A percentile compares a stretch with the other conserved stretches of the same genome.
phyloP scores from a whole-genome alignment of 108 stramenopile genomes.

The Pseudonitzschia multiseries region DNA sequence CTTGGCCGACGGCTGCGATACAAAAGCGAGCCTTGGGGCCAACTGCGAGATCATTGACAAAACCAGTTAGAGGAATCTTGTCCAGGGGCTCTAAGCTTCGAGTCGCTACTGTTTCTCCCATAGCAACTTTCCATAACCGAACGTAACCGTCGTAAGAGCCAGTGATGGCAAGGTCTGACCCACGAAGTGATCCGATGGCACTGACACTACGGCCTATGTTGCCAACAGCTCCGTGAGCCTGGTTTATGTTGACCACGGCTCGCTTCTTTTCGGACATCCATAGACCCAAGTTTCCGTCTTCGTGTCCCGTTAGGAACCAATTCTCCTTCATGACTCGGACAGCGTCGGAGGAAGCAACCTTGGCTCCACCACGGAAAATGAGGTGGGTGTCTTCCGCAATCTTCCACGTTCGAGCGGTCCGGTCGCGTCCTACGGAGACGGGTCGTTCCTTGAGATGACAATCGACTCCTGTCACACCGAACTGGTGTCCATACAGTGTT shows the following conservation, averaged over 20 bases:
- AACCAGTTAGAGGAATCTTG: constrained; percentile 67
- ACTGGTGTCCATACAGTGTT: constrained; percentile 98
- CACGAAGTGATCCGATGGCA: constrained; percentile 47
- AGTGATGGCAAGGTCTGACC: constrained; percentile 77
- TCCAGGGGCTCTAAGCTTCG: constrained; percentile 57
- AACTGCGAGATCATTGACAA: constrained; percentile 79
- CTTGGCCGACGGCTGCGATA: constrained; percentile 83
- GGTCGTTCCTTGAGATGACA: constrained; percentile 87
- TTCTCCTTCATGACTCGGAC: constrained; percentile 81
- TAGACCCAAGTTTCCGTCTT: constrained; percentile 86
- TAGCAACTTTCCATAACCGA: constrained; percentile 80
- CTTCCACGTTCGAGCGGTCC: constrained; percentile 96
- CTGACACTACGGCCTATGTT: constrained; percentile 54
- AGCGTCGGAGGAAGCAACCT: constrained; percentile 73
- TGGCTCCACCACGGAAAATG: constrained; percentile 86
- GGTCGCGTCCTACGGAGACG: constrained; percentile 84
- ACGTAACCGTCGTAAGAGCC: constrained; percentile 89
- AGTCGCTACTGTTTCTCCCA: constrained; percentile 47
- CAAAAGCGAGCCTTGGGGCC: constrained; percentile 80
- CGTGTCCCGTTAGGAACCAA: constrained; percentile 94
- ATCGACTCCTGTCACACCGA: constrained; percentile 81
- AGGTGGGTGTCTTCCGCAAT: constrained; percentile 95
- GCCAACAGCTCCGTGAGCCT: constrained; percentile 57
- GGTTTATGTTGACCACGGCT: constrained; percentile 61
- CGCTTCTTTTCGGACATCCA: constrained; percentile 95